A percentile compares a stretch with the other conserved stretches of the same genome.
These are phyloP conservation scores for Zychaea mexicana DNA, from an alignment of 371 early-diverging fungal genomes.

Conservation along the genomic window DNA sequence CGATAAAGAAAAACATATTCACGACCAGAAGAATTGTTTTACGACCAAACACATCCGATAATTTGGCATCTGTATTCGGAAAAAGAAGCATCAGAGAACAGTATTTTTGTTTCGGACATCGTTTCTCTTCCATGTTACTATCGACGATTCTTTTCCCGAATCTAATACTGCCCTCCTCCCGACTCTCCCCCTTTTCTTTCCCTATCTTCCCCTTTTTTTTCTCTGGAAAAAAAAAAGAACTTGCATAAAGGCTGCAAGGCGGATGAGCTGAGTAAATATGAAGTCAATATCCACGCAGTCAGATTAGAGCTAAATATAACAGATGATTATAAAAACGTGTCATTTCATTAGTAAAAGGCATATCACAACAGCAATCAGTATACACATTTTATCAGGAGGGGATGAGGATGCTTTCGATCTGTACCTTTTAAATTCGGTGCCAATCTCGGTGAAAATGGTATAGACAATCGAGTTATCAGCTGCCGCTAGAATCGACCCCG, in stretches of 20 bases:
- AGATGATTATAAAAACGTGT: background rate
- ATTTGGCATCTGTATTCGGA: conserved; percentile 27
- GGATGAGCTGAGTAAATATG: conserved; percentile 74
- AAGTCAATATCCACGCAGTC: conserved; percentile 71
- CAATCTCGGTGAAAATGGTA: conserved; percentile 76
- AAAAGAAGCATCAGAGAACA: background rate
- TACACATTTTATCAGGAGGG: too few species aligned
- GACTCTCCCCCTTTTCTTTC: background rate
- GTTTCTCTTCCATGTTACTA: background rate
- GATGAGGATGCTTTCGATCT: too few species aligned
- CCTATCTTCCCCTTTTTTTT: too few species aligned
- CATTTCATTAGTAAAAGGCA: too few species aligned
- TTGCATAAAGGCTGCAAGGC: conserved; percentile 76
- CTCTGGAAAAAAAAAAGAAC: conserved; percentile 7
- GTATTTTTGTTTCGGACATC: background rate
- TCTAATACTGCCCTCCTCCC: background rate
- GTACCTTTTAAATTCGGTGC: conserved; percentile 68
- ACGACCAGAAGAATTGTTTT: conserved; percentile 31
- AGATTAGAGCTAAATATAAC: conserved; percentile 34
- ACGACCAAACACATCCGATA: conserved; percentile 43
- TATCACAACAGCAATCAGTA: too few species aligned
- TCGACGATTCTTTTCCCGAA: background rate
- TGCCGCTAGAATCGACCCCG: conserved; percentile 66
- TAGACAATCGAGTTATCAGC: conserved; percentile 79
- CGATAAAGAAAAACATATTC: conserved; percentile 30